Conservation (phyloP, 345 rosid genomes). For the Luvunga scandens region DNA sequence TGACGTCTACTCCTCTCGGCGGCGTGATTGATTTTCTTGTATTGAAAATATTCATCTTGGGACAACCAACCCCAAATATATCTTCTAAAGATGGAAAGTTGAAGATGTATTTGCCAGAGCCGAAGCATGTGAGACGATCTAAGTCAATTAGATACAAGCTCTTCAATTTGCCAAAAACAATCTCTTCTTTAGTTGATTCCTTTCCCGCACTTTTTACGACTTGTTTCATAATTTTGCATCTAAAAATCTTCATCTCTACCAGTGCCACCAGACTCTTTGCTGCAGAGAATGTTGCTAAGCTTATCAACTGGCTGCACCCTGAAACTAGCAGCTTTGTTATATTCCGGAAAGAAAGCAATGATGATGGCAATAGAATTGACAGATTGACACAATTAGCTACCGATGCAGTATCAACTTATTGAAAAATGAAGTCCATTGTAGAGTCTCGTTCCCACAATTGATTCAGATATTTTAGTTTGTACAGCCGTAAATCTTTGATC, state of each 20-base stretch:
- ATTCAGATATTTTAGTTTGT: not conserved
- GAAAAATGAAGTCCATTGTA: not conserved
- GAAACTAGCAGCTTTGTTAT: not conserved
- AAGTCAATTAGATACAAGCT: not conserved
- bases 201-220: not conserved
- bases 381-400: rapidly evolving
- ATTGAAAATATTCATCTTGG: not conserved
- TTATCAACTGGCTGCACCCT: not conserved
- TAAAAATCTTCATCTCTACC: not conserved
- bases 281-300: not conserved
- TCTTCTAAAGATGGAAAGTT: not conserved
- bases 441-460: conserved; percentile 14
- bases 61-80: not conserved
- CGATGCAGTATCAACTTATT: not conserved
- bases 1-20: too few species aligned
- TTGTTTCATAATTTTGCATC: not conserved
- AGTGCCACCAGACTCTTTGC: conserved; percentile 6
- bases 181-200: not conserved
- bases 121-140: not conserved
- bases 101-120: not conserved
- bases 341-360: conserved; percentile 1
- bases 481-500: not conserved
- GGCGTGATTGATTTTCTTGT: not conserved
- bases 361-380: not conserved
- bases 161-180: conserved; percentile 2